Conservation (phyloP, 2,329 filamentous ascomycete species). For the Calonectria pseudoturangicola region DNA sequence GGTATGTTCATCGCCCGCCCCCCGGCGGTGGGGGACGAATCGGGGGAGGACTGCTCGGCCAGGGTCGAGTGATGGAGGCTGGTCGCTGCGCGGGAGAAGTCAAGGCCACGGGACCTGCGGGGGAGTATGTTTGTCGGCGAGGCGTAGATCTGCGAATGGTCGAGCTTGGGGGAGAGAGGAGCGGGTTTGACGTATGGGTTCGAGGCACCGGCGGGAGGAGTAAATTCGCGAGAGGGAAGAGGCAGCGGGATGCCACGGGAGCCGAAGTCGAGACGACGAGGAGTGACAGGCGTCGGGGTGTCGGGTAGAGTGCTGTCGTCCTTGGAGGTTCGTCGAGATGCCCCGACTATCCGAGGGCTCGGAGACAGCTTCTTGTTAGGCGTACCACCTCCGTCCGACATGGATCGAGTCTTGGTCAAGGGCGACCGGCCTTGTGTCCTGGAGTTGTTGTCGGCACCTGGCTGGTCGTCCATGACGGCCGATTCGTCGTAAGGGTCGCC, state of each 20-base stretch:
- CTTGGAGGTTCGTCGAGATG: conserved; percentile 75
- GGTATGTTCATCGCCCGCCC: conserved; percentile 79
- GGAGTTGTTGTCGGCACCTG: conserved; percentile 37
- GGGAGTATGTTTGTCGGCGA: conserved; percentile 92
- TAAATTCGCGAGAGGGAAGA: conserved; percentile 59
- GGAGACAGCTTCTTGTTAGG: conserved; percentile 72
- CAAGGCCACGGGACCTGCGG: conserved; percentile 89
- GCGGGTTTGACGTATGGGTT: conserved; percentile 70
- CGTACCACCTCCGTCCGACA: conserved; percentile 78
- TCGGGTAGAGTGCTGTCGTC: conserved; percentile 77
- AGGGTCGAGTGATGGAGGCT: conserved; percentile 97
- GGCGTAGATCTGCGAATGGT: conserved; percentile 88
- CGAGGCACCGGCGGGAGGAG: conserved; percentile 59
- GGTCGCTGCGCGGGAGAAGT: conserved; percentile 94
- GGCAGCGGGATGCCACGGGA: conserved; percentile 73
- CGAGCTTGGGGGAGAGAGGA: conserved; percentile 90
- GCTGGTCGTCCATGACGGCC: conserved; percentile 58
- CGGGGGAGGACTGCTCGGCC: conserved; percentile 89
- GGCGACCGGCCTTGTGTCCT: conserved; percentile 60
- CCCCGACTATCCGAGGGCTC: conserved; percentile 74
- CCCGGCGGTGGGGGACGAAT: conserved; percentile 90
- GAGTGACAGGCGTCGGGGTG: conserved; percentile 76
- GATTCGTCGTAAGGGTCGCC: conserved; percentile 56
- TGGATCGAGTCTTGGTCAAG: conserved; percentile 74
- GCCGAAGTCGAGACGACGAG: conserved; percentile 79